These are phyloP conservation scores for Phytophthora palmivora DNA, from an alignment of 352 stramenopile genomes.

Conservation along the genomic window DNA sequence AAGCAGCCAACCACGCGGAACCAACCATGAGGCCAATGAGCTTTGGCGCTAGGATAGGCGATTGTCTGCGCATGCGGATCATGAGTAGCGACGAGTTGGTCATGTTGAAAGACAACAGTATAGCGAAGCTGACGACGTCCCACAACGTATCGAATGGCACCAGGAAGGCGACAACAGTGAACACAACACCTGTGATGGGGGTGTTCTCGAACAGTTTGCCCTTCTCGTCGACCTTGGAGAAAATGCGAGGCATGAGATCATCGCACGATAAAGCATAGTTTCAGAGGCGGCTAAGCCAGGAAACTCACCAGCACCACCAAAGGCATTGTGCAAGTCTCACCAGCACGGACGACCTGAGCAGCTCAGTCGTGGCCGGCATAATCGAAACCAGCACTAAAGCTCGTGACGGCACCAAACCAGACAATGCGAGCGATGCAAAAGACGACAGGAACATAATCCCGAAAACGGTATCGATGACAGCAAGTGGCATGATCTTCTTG, in stretches of 20 bases:
- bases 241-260: slow-evolving; percentile 92
- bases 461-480: slow-evolving; percentile 84
- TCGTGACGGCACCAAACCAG: slow-evolving; percentile 69
- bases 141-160: slow-evolving; percentile 84
- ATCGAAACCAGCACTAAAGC: slow-evolving; percentile 58
- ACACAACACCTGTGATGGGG: slow-evolving; percentile 67
- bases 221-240: slow-evolving; percentile 85
- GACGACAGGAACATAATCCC: slow-evolving; percentile 78
- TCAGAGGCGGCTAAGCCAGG: slow-evolving; percentile 92
- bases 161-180: slow-evolving; percentile 75
- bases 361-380: slow-evolving; percentile 49
- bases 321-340: slow-evolving; percentile 88
- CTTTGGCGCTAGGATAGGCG: slow-evolving; percentile 48
- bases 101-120: slow-evolving; percentile 91
- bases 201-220: slow-evolving; percentile 86
- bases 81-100: slow-evolving; percentile 81
- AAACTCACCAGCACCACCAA: slow-evolving; percentile 95
- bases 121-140: slow-evolving; percentile 90
- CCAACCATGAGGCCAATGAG: slow-evolving; percentile 55
- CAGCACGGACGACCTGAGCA: slow-evolving; percentile 54
- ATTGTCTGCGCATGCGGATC: slow-evolving; percentile 70
- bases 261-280: slow-evolving; percentile 94
- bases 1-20: slow-evolving; percentile 47
- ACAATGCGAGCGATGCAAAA: slow-evolving; percentile 86
- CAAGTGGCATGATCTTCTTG: slow-evolving; percentile 77